Evolutionary conservation across 169 alveolate species (phyloP), one percentile per base, ranked within the genome.

Genomic region (Cryptosporidium tyzzeri): DNA sequence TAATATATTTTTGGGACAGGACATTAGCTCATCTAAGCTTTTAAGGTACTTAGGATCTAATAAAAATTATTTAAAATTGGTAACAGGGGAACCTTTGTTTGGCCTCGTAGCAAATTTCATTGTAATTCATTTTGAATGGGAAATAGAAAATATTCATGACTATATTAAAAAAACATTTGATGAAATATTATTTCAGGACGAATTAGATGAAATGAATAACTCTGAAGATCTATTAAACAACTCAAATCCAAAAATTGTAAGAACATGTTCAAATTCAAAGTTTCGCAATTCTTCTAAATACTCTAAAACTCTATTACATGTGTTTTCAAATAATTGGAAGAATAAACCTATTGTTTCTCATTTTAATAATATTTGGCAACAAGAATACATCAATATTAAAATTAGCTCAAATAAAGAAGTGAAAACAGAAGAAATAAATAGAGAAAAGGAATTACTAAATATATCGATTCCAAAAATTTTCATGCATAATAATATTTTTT

Each of bases 351-450:
- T 71, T 29, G 85, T 71, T 31, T 33, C 69, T 31, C 62, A 53
- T 37, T 71, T 71, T 53, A 71, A 71, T 71, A 71, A 71, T 51
- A 71, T 71, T 50, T 71, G 85, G 85, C 69, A 45, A 44, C 44
- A 65, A 8, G 71, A 37, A 37, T 65, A 65, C 9, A 7, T 26
- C 0, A 65, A 65, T n/a, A 31, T 35, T 26, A 65, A 65, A 23
- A 59, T 21, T 29, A 37, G 14, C 3, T n/a, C 50, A 33, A 16
- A 31, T 16, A 65, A 31, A n/a, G 26, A 65, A 31, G 12, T 5
- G 2, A 65, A 65, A 33, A 37, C 12, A 1, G 44, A 65, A 33
- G 53, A 65, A 65, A n/a, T 9, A 41, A 41, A 41, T 33, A 21
- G 29, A 23, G 35, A 55, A 9, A n/a, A 55, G 7, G 35, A n/a